Base-by-base conservation (phyloP, 2,329 filamentous ascomycete genomes). In the Neoascochyta sp. region DNA sequence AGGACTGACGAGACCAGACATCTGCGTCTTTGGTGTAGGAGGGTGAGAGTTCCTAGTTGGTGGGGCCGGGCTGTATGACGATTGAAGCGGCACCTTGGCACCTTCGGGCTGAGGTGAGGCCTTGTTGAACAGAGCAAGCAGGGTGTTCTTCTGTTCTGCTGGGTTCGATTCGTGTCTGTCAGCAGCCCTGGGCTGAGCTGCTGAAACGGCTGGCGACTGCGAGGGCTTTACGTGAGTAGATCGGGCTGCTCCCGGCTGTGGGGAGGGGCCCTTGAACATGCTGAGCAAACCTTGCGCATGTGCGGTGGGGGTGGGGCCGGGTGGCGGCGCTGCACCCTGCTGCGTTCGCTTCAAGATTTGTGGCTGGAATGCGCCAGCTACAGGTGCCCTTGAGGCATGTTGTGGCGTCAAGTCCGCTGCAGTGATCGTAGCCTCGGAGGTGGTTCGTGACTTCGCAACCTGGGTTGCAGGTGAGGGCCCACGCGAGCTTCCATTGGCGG, bases 111-210 rank as follows among this genome's bases (percentile, higher is more conserved):
- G 42, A 2, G 47, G 33, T 5, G 50, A 38, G 0, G 52, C 39
- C 24, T 58, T 62, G 27, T 38, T 36, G 29, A 65, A 65, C 7
- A 65, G 56, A 8, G 59, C 59, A n/a, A 65, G 49, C 1, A 65
- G 45, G 4, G 52, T 44, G 18, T 42, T 52, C 32, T 60, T 62
- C 29, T 63, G 60, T 6, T 60, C 60, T 6, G 40, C 31, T 5
- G 54, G 42, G 2, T 51, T 31, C 4, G 50, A 52, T 8, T 57
- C 54, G 21, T 50, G 45, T 5, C 55, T 45, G 27, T 61, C 52
- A 22, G 52, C 52, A 1, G 32, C 12, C 4, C 36, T 28, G 7
- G 39, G 24, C 10, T 39, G 32, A 2, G 33, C 31, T 7, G 30
- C 16, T 6, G 36, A 26, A 4, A 26, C 27, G 5, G 26, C 27